Evolutionary conservation across 768 basidiomycete genomes (phyloP).

Genomic region (Scleroderma citrinum): DNA sequence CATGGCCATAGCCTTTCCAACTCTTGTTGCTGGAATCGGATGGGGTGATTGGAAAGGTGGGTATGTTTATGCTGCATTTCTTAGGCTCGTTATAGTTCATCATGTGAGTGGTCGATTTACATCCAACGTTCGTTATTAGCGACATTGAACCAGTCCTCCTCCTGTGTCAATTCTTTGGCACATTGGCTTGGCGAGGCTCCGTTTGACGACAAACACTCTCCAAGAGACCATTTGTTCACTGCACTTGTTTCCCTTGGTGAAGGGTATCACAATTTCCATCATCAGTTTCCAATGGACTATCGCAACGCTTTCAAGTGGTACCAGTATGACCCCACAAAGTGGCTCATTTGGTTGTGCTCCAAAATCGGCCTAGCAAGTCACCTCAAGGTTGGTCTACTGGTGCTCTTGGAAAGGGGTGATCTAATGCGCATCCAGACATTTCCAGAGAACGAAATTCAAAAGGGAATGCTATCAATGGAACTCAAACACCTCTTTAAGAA

Average conservation of each 20-base stretch:
- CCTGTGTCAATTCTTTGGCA: constrained; percentile 55
- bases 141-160: constrained; percentile 39
- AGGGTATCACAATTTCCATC: constrained; percentile 72
- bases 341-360: constrained; percentile 71
- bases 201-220: constrained; percentile 75
- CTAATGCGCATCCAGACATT: constrained; percentile 14
- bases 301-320: constrained; percentile 62
- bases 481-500: constrained; percentile 71
- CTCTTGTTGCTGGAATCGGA: constrained; percentile 29
- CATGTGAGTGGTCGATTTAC: constrained; percentile 33
- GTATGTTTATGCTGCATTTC: constrained; percentile 33
- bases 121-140: not conserved
- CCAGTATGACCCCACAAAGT: constrained; percentile 90
- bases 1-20: constrained; percentile 43
- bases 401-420: constrained; percentile 12
- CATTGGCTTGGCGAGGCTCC: constrained; percentile 60
- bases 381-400: constrained; percentile 42
- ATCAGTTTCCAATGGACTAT: constrained; percentile 72
- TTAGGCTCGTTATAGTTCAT: constrained; percentile 44
- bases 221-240: constrained; percentile 74
- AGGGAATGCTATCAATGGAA: constrained; percentile 44
- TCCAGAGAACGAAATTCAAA: constrained; percentile 43
- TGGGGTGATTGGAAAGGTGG: constrained; percentile 11
- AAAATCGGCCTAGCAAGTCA: constrained; percentile 63
- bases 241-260: constrained; percentile 74